phyloP scores from a whole-genome alignment of 2,329 filamentous ascomycete species.

The Hypoxylon sp. region DNA sequence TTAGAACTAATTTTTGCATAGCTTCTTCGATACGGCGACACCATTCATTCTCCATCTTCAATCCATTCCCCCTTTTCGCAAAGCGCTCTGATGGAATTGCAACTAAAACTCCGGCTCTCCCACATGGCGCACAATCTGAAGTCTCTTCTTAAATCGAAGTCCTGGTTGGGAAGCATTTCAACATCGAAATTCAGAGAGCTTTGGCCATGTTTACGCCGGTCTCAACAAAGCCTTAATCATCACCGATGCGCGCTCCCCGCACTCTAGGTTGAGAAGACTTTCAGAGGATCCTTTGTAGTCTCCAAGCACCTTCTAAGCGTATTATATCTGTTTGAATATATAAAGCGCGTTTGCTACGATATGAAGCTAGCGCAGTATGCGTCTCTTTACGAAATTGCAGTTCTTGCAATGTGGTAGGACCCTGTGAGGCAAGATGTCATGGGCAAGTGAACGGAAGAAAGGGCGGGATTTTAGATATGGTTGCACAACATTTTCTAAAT shows the following conservation, averaged over 20 bases:
- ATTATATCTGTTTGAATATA: background rate
- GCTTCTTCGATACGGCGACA: background rate
- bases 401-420: background rate
- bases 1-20: too few species aligned
- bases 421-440: background rate
- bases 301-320: background rate
- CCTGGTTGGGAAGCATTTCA: constrained; percentile 23
- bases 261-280: background rate
- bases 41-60: background rate
- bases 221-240: too few species aligned
- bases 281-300: background rate
- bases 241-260: background rate
- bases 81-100: constrained; percentile 62
- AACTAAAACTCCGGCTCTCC: constrained; percentile 31
- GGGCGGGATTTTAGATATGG: background rate
- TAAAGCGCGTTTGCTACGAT: background rate
- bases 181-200: constrained; percentile 37
- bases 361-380: background rate
- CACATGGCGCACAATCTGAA: constrained; percentile 32
- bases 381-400: background rate
- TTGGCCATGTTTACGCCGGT: constrained; percentile 29
- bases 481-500: background rate
- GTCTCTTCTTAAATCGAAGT: constrained; percentile 26
- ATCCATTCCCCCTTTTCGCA: background rate
- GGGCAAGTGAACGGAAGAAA: too few species aligned